Conservation (phyloP, 441 rosid genomes). For the Adansonia rubrostipa region DNA sequence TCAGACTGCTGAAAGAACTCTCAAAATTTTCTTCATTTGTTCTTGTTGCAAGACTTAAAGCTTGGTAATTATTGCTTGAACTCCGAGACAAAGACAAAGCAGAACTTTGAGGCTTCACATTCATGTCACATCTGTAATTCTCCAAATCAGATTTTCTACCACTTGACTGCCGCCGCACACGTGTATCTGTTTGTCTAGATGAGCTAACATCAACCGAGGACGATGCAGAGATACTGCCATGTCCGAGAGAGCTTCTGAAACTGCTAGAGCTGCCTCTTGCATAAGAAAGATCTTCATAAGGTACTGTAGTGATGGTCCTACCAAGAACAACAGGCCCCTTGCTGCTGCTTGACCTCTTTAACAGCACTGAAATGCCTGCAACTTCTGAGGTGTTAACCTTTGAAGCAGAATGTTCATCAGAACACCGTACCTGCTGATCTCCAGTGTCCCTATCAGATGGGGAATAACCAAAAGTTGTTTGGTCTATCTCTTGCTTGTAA, state of each 20-base stretch:
- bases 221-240: conserved; percentile 79
- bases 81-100: conserved; percentile 62
- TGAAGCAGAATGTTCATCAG: conserved; percentile 37
- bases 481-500: conserved; percentile 42
- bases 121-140: conserved; percentile 58
- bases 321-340: conserved; percentile 75
- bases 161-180: conserved; percentile 39
- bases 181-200: conserved; percentile 63
- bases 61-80: conserved; percentile 54
- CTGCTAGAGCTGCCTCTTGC: conserved; percentile 68
- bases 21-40: conserved; percentile 48
- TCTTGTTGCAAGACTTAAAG: conserved; percentile 51
- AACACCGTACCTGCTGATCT: conserved; percentile 41
- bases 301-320: conserved; percentile 61
- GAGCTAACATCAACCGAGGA: conserved; percentile 83
- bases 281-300: conserved; percentile 74
- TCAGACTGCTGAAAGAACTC: conserved; percentile 40
- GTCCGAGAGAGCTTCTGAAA: conserved; percentile 83
- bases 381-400: conserved; percentile 57
- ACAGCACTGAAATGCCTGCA: conserved; percentile 68
- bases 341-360: conserved; percentile 81
- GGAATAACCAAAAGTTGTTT: conserved; percentile 42
- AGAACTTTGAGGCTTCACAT: conserved; percentile 63
- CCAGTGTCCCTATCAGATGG: conserved; percentile 39
- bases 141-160: conserved; percentile 75